Conservation (phyloP, 1,284 basidiomycete genomes). For the Sphagnurus paluster region DNA sequence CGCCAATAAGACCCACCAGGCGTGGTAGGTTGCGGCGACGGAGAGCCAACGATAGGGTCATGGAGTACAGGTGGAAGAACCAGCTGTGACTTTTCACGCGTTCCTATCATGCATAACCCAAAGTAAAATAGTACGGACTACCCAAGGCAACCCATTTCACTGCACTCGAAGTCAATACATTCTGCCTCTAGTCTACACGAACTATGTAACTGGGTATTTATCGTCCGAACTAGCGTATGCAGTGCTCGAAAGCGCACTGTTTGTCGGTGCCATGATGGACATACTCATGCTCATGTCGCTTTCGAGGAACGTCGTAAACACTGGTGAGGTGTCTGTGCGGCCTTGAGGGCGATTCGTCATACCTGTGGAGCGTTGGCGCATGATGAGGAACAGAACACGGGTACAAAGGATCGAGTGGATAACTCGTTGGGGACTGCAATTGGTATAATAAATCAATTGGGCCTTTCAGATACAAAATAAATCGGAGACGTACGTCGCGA, state of each 20-base stretch:
- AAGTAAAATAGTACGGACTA: no score
- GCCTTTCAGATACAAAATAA: not conserved
- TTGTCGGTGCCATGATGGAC: constrained; percentile 6
- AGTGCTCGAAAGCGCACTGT: not conserved
- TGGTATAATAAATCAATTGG: not conserved
- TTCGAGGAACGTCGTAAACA: constrained; percentile 24
- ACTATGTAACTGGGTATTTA: no score
- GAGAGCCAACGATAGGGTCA: constrained; percentile 33
- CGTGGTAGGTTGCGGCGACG: constrained; percentile 43
- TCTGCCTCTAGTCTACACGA: no score
- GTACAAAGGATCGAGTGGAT: constrained; percentile 43
- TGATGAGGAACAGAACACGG: constrained; percentile 40
- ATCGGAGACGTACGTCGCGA: constrained; percentile 33
- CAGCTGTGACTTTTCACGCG: not conserved
- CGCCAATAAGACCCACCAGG: constrained; percentile 32
- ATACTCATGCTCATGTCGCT: constrained; percentile 24
- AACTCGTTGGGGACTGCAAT: constrained; percentile 40
- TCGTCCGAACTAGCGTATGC: not conserved
- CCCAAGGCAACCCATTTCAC: not conserved
- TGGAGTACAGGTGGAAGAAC: constrained; percentile 16
- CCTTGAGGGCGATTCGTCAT: constrained; percentile 19
- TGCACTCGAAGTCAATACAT: not conserved
- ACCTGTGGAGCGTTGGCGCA: constrained; percentile 26
- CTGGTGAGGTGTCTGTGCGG: not conserved
- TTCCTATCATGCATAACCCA: no score